A percentile compares a stretch with the other conserved stretches of the same genome.
Evolutionary conservation across 2,329 filamentous ascomycete species (phyloP).

Genomic region (Calonectria pteridis): DNA sequence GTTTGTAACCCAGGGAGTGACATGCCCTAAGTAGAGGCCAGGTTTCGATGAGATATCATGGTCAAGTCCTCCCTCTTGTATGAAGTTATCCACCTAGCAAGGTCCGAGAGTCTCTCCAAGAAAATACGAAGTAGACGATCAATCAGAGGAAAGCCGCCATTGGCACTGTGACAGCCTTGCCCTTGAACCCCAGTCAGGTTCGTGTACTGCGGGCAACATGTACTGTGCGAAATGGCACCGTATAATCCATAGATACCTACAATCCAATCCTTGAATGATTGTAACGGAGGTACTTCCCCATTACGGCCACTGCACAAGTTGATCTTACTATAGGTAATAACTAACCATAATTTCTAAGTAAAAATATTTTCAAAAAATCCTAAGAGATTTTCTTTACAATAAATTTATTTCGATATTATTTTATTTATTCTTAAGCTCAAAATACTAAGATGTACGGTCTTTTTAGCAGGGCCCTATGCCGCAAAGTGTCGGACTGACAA

Average conservation of each 20-base stretch:
- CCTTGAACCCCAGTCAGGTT: background rate
- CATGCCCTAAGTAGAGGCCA: background rate
- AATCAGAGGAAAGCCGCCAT: background rate
- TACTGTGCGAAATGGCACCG: conserved; percentile 17
- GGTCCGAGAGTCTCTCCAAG: background rate
- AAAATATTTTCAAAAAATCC: too few relatives aligned
- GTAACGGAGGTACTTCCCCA: too few relatives aligned
- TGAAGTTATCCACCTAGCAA: background rate
- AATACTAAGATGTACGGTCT: too few relatives aligned
- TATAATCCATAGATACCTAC: conserved; percentile 1
- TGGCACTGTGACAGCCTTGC: conserved; percentile 18
- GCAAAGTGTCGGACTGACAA: too few relatives aligned
- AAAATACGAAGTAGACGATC: background rate
- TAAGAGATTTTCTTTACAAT: too few relatives aligned
- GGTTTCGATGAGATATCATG: background rate
- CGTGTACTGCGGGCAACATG: background rate
- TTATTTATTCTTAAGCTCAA: too few relatives aligned
- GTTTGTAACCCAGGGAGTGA: background rate
- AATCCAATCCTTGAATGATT: too few relatives aligned
- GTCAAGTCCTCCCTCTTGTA: background rate
- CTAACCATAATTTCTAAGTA: too few relatives aligned
- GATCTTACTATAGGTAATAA: too few relatives aligned
- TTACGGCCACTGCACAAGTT: too few relatives aligned
- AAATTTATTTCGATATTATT: too few relatives aligned
- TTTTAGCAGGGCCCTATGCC: too few relatives aligned